A percentile compares a stretch with the other conserved stretches of the same genome.
Evolutionary conservation across 176 grass and related monocot genomes (phyloP).

Genomic region (Carex scoparia): DNA sequence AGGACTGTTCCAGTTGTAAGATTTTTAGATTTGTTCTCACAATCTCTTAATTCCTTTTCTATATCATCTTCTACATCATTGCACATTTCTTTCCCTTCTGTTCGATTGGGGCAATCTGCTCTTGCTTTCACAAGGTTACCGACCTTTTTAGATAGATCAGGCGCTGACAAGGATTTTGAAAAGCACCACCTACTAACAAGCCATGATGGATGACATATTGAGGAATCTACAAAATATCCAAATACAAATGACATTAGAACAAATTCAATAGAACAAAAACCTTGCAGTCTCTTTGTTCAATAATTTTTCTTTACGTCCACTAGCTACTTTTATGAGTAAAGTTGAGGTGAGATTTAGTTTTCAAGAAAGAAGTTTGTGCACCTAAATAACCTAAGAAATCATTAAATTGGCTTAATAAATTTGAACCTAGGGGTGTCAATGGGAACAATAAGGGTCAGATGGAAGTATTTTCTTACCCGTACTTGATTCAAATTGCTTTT

Average conservation of each 20-base stretch:
- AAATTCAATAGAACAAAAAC: not conserved
- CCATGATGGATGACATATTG: not conserved
- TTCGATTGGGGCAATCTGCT: not conserved
- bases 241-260: not conserved
- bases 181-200: not conserved
- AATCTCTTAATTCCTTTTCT: not conserved
- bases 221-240: slow-evolving; percentile 9
- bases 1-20: not conserved
- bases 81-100: not conserved
- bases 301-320: not conserved
- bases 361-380: not conserved
- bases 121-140: not conserved
- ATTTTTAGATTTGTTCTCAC: not conserved
- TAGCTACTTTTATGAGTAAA: not conserved
- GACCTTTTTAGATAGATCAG: not conserved
- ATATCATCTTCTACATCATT: not conserved
- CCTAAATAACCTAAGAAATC: not conserved
- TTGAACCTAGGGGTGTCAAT: too few relatives aligned
- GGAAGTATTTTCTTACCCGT: too few relatives aligned
- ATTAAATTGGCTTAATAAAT: not conserved
- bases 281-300: not conserved
- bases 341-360: not conserved
- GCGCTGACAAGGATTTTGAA: not conserved
- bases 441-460: too few relatives aligned
- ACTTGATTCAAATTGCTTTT: too few relatives aligned